Evolutionary conservation across 805 yeast genomes (phyloP), one percentile per base, ranked within the genome.

Genomic region (Cyberlindnera suaveolens): DNA sequence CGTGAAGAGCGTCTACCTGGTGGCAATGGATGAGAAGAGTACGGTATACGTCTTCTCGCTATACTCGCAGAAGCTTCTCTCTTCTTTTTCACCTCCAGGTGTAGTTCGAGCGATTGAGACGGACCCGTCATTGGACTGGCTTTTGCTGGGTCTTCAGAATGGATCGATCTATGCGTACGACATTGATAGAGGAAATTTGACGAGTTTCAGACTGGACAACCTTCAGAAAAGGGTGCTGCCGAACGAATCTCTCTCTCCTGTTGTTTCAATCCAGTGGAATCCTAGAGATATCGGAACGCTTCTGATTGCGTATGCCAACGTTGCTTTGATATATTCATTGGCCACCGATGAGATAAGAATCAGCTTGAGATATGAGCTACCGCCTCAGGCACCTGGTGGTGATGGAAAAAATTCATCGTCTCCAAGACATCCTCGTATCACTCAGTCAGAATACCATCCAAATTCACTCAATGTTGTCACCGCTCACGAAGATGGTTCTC

Each of bases 81-180:
- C 78, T 17, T 73, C 78, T 1, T 77, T 77, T 52, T 71, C 74
- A 46, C 74, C 87, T 1, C 82, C 85, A 1, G 80, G 85, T 1
- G 70, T 74, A 11, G 73, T 90, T n/a, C 71, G 85, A 1, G 72
- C 85, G 3, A 68, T 82, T 13, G 93, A 78, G 45, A 63, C 84
- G 1, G 99, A 93, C 56, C 96, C 97, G 2, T 74, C 95, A 0
- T 61, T 93, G 50, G 97, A 90, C 62, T 93, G 93, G 87, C 64
- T 91, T 14, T 71, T 83, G 36, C 55, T 91, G 17, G 99, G 98
- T 3, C 66, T 87, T 41, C 74, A 77, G 38, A 88, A 80, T 60
- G 99, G 99, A 2, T 61, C 77, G 3, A 63, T 85, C 2, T 62
- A 78, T 27, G 80, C 82, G 8, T 91, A 74, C 57, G 96, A 93